Conservation (phyloP, 2,329 filamentous ascomycete species). For the Esteya vermicola region DNA sequence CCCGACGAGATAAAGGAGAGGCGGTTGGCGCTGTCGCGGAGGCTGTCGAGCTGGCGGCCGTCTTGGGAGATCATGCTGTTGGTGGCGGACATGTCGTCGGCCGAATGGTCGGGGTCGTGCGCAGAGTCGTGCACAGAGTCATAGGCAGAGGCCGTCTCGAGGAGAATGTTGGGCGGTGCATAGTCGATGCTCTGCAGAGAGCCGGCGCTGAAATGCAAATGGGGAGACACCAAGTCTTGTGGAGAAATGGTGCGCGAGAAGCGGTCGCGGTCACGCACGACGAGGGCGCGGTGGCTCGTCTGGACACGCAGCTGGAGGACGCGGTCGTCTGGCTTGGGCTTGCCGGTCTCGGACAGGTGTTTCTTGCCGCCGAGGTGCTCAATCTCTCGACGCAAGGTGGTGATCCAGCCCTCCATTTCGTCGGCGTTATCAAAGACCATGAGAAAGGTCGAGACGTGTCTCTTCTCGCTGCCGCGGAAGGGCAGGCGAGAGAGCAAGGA, state of each 20-base stretch:
- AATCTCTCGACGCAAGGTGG: slow-evolving; percentile 53
- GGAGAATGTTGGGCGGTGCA: slow-evolving; percentile 14
- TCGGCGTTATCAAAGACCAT: slow-evolving; percentile 59
- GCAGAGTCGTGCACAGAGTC: slow-evolving; percentile 15
- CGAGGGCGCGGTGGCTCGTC: slow-evolving; percentile 29
- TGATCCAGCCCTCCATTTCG: slow-evolving; percentile 67
- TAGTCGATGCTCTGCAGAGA: slow-evolving; percentile 9
- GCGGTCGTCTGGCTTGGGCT: slow-evolving; percentile 27
- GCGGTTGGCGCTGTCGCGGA: slow-evolving; percentile 41
- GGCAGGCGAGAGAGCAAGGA: slow-evolving; percentile 53
- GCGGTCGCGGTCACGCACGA: slow-evolving; percentile 32
- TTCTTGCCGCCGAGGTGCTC: slow-evolving; percentile 55
- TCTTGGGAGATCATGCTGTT: slow-evolving; percentile 45
- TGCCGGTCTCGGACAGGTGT: slow-evolving; percentile 44
- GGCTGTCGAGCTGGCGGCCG: slow-evolving; percentile 40
- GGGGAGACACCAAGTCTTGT: slow-evolving; percentile 16
- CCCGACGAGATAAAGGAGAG: slow-evolving; percentile 47
- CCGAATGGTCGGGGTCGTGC: slow-evolving; percentile 28
- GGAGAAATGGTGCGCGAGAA: slow-evolving; percentile 25
- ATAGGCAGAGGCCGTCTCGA: slow-evolving; percentile 9
- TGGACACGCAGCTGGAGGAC: slow-evolving; percentile 20
- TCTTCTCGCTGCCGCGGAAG: slow-evolving; percentile 41
- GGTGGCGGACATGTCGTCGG: slow-evolving; percentile 41
- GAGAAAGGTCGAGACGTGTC: slow-evolving; percentile 48
- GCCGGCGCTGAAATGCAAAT: slow-evolving; percentile 13